Evolutionary conservation across 2,329 filamentous ascomycete genomes (phyloP).

Genomic region (Escovopsis sp.): DNA sequence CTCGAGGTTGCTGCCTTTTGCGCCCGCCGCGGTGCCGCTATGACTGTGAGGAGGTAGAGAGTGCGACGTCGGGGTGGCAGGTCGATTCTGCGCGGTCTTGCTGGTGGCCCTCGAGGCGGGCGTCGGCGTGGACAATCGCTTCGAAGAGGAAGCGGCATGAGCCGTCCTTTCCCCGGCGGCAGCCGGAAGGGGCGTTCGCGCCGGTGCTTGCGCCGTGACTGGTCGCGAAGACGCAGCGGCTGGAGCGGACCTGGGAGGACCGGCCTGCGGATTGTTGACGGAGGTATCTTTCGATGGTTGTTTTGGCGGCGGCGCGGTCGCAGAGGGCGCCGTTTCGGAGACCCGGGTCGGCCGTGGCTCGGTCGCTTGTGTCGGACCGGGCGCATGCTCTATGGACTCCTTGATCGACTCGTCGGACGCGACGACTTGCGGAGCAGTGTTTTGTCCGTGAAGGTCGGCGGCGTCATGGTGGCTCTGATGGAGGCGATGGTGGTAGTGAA

Average conservation of each 20-base stretch:
- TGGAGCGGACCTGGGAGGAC: background rate
- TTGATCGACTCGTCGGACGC: background rate
- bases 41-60: background rate
- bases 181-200: background rate
- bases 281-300: background rate
- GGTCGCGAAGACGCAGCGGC: background rate
- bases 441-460: background rate
- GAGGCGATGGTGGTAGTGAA: constrained; percentile 6
- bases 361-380: background rate
- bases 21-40: background rate
- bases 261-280: background rate
- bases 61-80: constrained; percentile 2
- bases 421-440: background rate
- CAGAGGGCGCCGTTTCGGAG: background rate
- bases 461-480: constrained; percentile 4
- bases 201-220: constrained; percentile 1
- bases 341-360: background rate
- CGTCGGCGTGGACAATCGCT: constrained; percentile 6
- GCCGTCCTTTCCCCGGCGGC: background rate
- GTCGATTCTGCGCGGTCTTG: constrained; percentile 1
- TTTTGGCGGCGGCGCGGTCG: constrained; percentile 2
- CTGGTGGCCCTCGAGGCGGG: constrained; percentile 1
- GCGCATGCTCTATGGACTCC: background rate
- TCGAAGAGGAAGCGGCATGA: background rate
- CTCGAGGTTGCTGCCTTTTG: background rate